Percentiles rank a stretch among this genome's conserved stretches.
These are phyloP conservation scores for Thalia dealbata DNA, from an alignment of 176 grass and related monocot genomes.

Conservation along the genomic window DNA sequence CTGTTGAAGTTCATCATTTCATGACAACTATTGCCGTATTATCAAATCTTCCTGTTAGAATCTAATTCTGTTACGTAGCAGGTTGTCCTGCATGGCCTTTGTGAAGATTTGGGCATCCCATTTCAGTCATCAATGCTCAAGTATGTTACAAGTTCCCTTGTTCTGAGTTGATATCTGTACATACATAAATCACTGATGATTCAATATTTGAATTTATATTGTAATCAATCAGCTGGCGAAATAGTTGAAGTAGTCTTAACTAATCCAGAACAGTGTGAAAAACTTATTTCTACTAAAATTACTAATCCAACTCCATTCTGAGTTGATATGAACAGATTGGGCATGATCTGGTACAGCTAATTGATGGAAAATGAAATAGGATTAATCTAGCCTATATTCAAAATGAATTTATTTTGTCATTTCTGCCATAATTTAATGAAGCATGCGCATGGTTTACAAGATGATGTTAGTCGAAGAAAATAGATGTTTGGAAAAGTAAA, in stretches of 20 bases:
- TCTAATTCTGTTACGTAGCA: conserved; percentile 18
- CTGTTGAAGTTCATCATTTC: not conserved
- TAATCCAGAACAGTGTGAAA: not conserved
- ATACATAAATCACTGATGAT: not conserved
- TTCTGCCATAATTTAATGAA: not conserved
- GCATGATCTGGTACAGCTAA: too few relatives aligned
- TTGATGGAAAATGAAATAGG: too few relatives aligned
- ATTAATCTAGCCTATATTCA: too few relatives aligned
- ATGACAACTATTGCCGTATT: not conserved
- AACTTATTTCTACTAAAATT: not conserved
- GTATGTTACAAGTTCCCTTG: conserved; percentile 27
- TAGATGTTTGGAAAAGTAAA: too few relatives aligned
- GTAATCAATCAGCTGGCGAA: not conserved
- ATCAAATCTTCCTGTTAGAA: not conserved
- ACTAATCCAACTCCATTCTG: too few relatives aligned
- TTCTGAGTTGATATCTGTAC: not conserved
- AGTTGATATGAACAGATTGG: too few relatives aligned
- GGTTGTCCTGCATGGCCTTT: conserved; percentile 69
- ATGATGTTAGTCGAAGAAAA: not conserved
- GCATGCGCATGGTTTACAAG: not conserved
- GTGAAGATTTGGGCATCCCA: conserved; percentile 70
- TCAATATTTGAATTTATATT: not conserved
- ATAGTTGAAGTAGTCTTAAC: not conserved
- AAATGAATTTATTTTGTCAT: not conserved
- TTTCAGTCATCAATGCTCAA: conserved; percentile 84